A percentile compares a stretch with the other conserved stretches of the same genome.
These are phyloP conservation scores for Keqinozyma sinolaborantium DNA, from an alignment of 1,139 yeast species.

Conservation along the genomic window DNA sequence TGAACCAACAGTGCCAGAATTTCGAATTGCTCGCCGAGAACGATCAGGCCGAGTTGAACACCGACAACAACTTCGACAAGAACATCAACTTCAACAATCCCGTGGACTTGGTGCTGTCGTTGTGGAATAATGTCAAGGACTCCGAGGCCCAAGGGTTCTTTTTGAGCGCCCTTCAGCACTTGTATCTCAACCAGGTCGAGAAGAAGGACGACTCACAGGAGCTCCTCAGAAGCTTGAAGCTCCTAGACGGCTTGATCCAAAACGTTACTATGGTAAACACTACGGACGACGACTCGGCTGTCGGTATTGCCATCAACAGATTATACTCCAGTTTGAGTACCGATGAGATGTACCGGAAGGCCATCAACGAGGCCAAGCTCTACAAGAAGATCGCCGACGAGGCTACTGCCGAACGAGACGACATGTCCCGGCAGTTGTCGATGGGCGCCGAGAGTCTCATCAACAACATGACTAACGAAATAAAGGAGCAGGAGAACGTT, in stretches of 20 bases:
- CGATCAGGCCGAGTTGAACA: constrained; percentile 66
- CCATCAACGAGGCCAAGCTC: constrained; percentile 68
- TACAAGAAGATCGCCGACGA: constrained; percentile 69
- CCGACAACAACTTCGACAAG: constrained; percentile 57
- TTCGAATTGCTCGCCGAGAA: constrained; percentile 64
- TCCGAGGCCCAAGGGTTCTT: constrained; percentile 72
- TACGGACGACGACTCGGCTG: constrained; percentile 68
- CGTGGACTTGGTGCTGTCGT: constrained; percentile 59
- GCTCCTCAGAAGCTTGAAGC: constrained; percentile 62
- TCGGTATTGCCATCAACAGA: constrained; percentile 80
- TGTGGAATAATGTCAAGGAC: constrained; percentile 71
- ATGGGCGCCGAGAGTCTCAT: constrained; percentile 85
- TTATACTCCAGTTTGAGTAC: constrained; percentile 78
- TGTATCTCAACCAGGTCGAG: constrained; percentile 70
- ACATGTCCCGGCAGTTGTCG: constrained; percentile 66
- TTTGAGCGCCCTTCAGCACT: constrained; percentile 77
- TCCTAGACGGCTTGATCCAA: constrained; percentile 80
- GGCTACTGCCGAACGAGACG: constrained; percentile 82
- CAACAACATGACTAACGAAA: constrained; percentile 63
- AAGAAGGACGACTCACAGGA: constrained; percentile 46
- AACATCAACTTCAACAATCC: constrained; percentile 73
- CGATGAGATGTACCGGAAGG: constrained; percentile 85
- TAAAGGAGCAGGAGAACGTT: constrained; percentile 71
- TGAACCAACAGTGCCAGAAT: constrained; percentile 63
- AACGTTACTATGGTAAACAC: constrained; percentile 69